These are phyloP conservation scores for Leishmania turanica DNA, from an alignment of 208 protist genomes.

Conservation along the genomic window DNA sequence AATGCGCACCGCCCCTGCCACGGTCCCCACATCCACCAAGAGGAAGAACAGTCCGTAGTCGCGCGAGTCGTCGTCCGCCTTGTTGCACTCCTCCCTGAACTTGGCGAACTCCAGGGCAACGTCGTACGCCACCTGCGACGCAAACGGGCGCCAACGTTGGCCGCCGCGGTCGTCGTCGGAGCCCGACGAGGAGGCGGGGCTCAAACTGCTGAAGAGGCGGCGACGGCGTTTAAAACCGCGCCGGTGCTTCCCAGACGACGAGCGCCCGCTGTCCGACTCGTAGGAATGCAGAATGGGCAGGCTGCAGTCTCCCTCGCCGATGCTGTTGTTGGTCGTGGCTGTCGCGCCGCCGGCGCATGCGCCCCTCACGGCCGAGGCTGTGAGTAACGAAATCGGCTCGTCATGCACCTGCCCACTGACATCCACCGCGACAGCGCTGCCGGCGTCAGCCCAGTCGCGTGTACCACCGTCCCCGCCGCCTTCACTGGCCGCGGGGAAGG, in stretches of 20 bases:
- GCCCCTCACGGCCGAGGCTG: not conserved
- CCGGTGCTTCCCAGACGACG: not conserved
- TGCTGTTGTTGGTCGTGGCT: not conserved
- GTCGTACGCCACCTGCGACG: constrained; percentile 43
- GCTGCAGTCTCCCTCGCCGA: not conserved
- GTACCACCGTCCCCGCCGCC: not conserved
- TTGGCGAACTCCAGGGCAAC: constrained; percentile 55
- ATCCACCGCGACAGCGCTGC: not conserved
- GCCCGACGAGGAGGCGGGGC: not conserved
- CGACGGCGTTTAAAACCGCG: constrained; percentile 18
- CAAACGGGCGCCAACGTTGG: constrained; percentile 20
- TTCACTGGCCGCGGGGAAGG: not conserved
- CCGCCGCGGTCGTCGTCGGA: constrained; percentile 11
- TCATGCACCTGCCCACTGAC: not conserved
- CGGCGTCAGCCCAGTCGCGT: not conserved
- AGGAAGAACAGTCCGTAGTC: constrained; percentile 83
- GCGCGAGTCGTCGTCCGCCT: constrained; percentile 62
- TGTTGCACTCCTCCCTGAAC: constrained; percentile 63
- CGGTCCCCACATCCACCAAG: constrained; percentile 33
- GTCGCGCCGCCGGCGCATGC: not conserved
- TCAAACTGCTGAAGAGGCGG: constrained; percentile 18
- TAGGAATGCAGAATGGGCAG: constrained; percentile 17
- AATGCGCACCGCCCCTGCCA: constrained; percentile 53
- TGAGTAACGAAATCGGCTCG: not conserved
- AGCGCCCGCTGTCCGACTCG: constrained; percentile 10